Evolutionary conservation across 768 basidiomycete species (phyloP).

Genomic region (Cyathus striatus): DNA sequence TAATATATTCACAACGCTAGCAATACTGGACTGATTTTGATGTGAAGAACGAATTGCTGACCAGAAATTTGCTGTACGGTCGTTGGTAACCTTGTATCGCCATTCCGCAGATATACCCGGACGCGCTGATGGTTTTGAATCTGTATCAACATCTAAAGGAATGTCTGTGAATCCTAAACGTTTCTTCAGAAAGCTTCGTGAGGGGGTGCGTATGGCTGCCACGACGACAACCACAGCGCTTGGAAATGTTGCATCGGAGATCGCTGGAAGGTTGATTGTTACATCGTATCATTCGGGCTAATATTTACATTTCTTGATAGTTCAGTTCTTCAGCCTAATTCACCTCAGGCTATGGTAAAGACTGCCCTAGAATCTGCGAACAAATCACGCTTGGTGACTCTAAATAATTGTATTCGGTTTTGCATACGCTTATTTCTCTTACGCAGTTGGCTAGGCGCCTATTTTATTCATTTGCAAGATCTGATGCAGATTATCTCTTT

Average conservation of each 20-base stretch:
- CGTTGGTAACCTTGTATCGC: slow-evolving; percentile 71
- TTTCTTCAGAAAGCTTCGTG: slow-evolving; percentile 65
- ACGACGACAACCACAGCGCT: slow-evolving; percentile 76
- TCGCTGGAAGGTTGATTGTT: slow-evolving; percentile 38
- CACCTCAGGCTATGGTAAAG: slow-evolving; percentile 75
- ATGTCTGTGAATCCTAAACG: slow-evolving; percentile 48
- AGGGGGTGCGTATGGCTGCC: slow-evolving; percentile 67
- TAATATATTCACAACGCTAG: neutral
- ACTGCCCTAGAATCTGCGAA: slow-evolving; percentile 75
- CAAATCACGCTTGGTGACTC: slow-evolving; percentile 62
- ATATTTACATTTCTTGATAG: slow-evolving; percentile 19
- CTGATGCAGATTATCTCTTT: slow-evolving; percentile 51
- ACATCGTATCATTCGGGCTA: neutral
- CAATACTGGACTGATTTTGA: neutral
- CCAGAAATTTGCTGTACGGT: slow-evolving; percentile 73
- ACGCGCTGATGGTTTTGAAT: slow-evolving; percentile 56
- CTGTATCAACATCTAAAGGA: slow-evolving; percentile 23
- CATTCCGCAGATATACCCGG: slow-evolving; percentile 73
- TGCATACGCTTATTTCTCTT: neutral
- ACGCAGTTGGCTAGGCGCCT: slow-evolving; percentile 73
- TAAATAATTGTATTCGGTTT: neutral
- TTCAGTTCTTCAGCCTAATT: slow-evolving; percentile 85
- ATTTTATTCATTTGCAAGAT: slow-evolving; percentile 78
- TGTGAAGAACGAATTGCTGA: slow-evolving; percentile 69
- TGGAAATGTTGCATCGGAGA: slow-evolving; percentile 53